Evolutionary conservation across 768 basidiomycete genomes (phyloP).

Genomic region (Hygrophorus russula): DNA sequence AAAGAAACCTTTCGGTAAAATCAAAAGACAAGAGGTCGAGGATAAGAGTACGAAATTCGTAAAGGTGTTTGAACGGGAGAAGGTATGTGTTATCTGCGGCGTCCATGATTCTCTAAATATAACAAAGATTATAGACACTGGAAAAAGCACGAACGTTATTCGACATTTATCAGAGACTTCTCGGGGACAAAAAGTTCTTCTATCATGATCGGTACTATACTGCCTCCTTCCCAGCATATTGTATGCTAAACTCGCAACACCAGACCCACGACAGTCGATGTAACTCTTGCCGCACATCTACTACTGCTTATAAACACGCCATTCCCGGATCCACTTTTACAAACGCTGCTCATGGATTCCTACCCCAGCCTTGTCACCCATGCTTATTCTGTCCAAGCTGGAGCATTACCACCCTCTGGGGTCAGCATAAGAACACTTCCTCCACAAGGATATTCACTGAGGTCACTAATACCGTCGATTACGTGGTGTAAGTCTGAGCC

Average conservation of each 20-base stretch:
- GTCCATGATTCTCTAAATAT: background rate
- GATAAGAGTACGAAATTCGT: conserved; percentile 27
- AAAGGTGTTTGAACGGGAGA: conserved; percentile 53
- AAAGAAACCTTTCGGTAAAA: conserved; percentile 29
- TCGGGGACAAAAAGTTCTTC: conserved; percentile 40
- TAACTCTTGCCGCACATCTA: conserved; percentile 57
- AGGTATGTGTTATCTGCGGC: conserved; percentile 26
- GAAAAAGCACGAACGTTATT: conserved; percentile 48
- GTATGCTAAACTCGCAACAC: background rate
- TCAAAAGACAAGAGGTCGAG: conserved; percentile 19
- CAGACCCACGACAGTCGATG: conserved; percentile 56
- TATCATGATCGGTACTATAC: conserved; percentile 34
- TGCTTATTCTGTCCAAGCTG: conserved; percentile 36
- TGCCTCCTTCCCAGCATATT: background rate
- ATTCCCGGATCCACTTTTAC: conserved; percentile 50
- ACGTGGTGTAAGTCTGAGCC: conserved; percentile 16
- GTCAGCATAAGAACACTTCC: conserved; percentile 9
- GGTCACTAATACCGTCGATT: conserved; percentile 28
- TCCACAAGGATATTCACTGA: conserved; percentile 18
- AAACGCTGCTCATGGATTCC: conserved; percentile 38
- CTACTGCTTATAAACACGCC: conserved; percentile 47
- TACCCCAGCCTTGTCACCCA: conserved; percentile 51
- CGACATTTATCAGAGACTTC: conserved; percentile 45
- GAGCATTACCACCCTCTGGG: conserved; percentile 13
- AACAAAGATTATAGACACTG: conserved; percentile 28